These are phyloP conservation scores for Coffea eugenioides DNA, from an alignment of 257 asterid species.

Conservation along the genomic window DNA sequence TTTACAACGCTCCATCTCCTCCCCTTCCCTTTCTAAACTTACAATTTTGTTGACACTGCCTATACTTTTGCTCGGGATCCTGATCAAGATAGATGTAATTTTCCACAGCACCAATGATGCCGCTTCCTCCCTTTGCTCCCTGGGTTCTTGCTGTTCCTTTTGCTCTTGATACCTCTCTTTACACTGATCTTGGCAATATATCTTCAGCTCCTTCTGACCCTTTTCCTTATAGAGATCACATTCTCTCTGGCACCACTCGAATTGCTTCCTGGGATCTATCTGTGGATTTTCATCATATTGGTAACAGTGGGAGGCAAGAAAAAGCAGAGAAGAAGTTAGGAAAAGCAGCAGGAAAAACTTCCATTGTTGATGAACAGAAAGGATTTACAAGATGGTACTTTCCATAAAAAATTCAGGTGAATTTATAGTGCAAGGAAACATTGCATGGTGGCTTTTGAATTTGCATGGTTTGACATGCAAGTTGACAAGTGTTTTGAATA, in stretches of 20 bases:
- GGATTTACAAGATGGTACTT: not conserved
- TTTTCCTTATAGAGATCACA: constrained; percentile 7
- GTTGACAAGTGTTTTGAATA: constrained; percentile 22
- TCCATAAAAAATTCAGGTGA: not conserved
- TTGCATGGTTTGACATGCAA: constrained; percentile 17
- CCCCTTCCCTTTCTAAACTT: not conserved
- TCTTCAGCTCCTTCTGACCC: constrained; percentile 1
- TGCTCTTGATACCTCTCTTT: constrained; percentile 8
- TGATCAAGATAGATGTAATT: not conserved
- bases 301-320: constrained; percentile 18
- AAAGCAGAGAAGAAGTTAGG: constrained; percentile 16
- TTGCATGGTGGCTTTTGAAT: not conserved
- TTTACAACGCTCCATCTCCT: constrained; percentile 19
- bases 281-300: constrained; percentile 12
- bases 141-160: not conserved
- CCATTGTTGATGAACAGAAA: not conserved
- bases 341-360: constrained; percentile 17
- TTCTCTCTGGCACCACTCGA: constrained; percentile 19
- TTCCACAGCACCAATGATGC: not conserved
- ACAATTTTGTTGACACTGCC: constrained; percentile 29
- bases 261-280: constrained; percentile 17
- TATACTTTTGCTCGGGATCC: constrained; percentile 16
- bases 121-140: constrained; percentile 11
- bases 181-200: not conserved
- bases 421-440: not conserved